phyloP scores from a whole-genome alignment of 768 basidiomycete genomes.

The Boletales sp. region DNA sequence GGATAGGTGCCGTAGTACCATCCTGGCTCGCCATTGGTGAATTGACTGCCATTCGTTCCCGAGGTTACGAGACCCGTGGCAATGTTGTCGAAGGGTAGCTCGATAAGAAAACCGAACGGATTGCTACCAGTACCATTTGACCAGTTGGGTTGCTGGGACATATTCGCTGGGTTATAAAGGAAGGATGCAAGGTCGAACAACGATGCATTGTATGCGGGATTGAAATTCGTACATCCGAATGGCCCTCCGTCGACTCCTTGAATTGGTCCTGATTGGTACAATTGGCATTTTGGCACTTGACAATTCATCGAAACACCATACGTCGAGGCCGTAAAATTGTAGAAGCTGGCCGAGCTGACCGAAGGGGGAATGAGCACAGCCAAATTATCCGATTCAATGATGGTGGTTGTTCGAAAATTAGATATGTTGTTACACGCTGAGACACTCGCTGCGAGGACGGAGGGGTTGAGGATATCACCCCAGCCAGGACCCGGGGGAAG shows the following conservation, averaged over 20 bases:
- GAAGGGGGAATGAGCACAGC: background rate
- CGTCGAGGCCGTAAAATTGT: constrained; percentile 1
- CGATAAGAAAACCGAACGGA: constrained; percentile 1
- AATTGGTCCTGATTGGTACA: background rate
- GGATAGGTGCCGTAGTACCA: background rate
- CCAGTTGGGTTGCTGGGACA: background rate
- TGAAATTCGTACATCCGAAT: background rate
- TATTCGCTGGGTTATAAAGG: constrained; percentile 1
- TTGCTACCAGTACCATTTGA: constrained; percentile 1
- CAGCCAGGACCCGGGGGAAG: constrained; percentile 1
- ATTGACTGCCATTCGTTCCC: background rate
- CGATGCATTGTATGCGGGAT: constrained; percentile 1
- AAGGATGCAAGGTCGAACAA: constrained; percentile 2
- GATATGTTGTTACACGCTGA: background rate
- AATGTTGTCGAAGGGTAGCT: constrained; percentile 1
- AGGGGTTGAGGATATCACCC: background rate
- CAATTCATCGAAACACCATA: background rate
- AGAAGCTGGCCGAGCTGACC: background rate
- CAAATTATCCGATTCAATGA: background rate
- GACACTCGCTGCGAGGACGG: background rate
- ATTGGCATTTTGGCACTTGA: background rate
- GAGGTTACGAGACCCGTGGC: background rate
- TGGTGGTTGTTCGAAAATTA: background rate
- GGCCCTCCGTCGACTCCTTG: background rate
- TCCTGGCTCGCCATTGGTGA: background rate